Base-by-base conservation (phyloP, 2,329 filamentous ascomycete genomes). In the Lithohypha guttulata region DNA sequence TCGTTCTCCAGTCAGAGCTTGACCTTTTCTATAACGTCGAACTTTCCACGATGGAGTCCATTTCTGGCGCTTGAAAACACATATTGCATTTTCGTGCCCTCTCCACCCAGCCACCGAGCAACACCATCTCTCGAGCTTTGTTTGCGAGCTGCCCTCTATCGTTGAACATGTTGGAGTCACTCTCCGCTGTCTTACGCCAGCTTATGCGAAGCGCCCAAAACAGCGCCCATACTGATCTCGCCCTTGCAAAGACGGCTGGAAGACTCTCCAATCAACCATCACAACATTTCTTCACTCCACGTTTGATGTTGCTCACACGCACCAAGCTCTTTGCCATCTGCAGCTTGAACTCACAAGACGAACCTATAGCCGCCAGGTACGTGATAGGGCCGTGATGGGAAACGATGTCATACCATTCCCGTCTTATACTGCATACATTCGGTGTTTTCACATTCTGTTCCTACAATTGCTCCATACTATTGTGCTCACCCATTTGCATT, bases 191-290 rank as follows among this genome's bases (percentile, higher is more conserved):
- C 18, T 19, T 30, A 27, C 35, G 11, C 35, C 26, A 39, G 26
- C 35, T 31, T 27, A 39, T 39, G 35, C 35, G 35, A 31, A 26
- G 18, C 34, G 34, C 23, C 34, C 34, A 38, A 36, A 38, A 38
- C 34, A 38, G 35, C 35, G 23, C 26, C 35, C 35, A 29, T 30
- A 21, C 35, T 23, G 17, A 22, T 22, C 14, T 22, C 14, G 27
- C 26, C 18, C 26, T 30, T 26, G 35, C 21, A 29, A 29, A 27
- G 19, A 22, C 35, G 35, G 35, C 35, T 39, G 14, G 15, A 26
- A 22, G 11, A 22, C 6, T 30, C 18, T 18, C 35, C 35, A 39
- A 39, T 39, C 35, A 25, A 30, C 13, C 27, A 14, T 11, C n/a
- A 15, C 15, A 31, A 15, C 6, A 30, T 28, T 28, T 28, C 26